A percentile compares a stretch with the other conserved stretches of the same genome.
Evolutionary conservation across 2,329 filamentous ascomycete species (phyloP).

Genomic region (Monosporascus sp.): DNA sequence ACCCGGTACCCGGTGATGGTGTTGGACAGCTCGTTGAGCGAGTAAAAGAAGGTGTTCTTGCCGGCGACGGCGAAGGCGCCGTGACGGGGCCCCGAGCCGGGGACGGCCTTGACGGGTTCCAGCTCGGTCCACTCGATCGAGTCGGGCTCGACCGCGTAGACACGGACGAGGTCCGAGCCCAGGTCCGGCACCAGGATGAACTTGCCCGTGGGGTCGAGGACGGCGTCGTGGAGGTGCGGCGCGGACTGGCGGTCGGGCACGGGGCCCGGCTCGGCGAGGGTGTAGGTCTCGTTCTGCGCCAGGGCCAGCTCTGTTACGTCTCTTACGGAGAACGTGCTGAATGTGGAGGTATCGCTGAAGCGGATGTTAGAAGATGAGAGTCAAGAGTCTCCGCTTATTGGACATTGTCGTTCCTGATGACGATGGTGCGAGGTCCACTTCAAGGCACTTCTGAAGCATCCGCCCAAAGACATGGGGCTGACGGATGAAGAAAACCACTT

Average conservation of each 20-base stretch:
- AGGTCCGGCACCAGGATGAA: slow-evolving; percentile 63
- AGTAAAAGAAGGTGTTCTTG: slow-evolving; percentile 49
- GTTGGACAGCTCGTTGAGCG: slow-evolving; percentile 57
- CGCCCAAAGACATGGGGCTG: slow-evolving; percentile 7
- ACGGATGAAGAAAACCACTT: slow-evolving; percentile 15
- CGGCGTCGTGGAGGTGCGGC: slow-evolving; percentile 59
- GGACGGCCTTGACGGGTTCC: slow-evolving; percentile 34
- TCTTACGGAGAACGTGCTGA: slow-evolving; percentile 41
- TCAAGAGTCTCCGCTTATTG: too few relatives aligned
- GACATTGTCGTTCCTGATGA: too few relatives aligned
- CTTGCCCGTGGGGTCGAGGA: slow-evolving; percentile 59
- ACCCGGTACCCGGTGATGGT: slow-evolving; percentile 53
- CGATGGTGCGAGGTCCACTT: too few relatives aligned
- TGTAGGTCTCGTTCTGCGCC: slow-evolving; percentile 35
- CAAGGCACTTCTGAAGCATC: background rate
- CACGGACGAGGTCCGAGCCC: slow-evolving; percentile 56
- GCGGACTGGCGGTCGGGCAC: slow-evolving; percentile 46
- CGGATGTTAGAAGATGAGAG: too few relatives aligned
- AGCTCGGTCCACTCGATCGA: slow-evolving; percentile 37
- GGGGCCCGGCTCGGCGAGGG: slow-evolving; percentile 31
- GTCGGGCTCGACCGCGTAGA: slow-evolving; percentile 47
- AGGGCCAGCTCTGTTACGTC: slow-evolving; percentile 30
- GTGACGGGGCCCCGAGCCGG: slow-evolving; percentile 62
- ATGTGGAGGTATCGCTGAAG: slow-evolving; percentile 25
- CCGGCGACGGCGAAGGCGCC: slow-evolving; percentile 48